phyloP scores from a whole-genome alignment of 2,329 filamentous ascomycete species.

The Cryphonectria japonica region DNA sequence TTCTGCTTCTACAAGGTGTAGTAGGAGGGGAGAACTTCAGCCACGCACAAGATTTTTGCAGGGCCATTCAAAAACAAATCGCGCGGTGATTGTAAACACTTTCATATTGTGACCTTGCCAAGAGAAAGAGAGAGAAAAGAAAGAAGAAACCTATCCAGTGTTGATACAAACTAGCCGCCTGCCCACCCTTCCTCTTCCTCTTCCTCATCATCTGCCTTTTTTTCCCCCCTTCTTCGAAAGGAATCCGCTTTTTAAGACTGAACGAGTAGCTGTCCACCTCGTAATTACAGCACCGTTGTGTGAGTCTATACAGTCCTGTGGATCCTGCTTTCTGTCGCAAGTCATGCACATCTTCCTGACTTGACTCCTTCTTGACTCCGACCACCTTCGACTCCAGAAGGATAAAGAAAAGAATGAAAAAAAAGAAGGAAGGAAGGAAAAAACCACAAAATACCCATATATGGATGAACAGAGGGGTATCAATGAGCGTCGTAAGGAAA shows the following conservation, averaged over 20 bases:
- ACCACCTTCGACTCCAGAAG: neutral
- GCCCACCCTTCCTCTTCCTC: neutral
- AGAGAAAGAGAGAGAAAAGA: neutral
- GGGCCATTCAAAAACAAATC: neutral
- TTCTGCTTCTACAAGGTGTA: conserved; percentile 98
- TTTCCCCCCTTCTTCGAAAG: neutral
- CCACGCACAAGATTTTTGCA: neutral
- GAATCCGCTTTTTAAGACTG: neutral
- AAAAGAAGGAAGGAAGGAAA: neutral
- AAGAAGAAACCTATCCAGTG: neutral
- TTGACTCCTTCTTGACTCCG: neutral
- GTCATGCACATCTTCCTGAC: neutral
- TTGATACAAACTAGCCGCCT: neutral
- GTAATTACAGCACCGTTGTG: neutral
- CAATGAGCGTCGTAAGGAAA: conserved; percentile 6
- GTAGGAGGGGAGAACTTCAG: neutral
- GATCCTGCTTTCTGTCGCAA: conserved; percentile 6
- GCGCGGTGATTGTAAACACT: neutral
- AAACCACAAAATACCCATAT: neutral
- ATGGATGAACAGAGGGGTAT: neutral
- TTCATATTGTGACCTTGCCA: neutral
- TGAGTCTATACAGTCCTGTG: conserved; percentile 11
- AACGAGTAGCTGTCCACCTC: conserved; percentile 12
- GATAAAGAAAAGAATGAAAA: neutral
- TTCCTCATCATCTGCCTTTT: neutral